These are phyloP conservation scores for Laguncularia racemosa DNA, from an alignment of 345 rosid genomes.

Conservation along the genomic window DNA sequence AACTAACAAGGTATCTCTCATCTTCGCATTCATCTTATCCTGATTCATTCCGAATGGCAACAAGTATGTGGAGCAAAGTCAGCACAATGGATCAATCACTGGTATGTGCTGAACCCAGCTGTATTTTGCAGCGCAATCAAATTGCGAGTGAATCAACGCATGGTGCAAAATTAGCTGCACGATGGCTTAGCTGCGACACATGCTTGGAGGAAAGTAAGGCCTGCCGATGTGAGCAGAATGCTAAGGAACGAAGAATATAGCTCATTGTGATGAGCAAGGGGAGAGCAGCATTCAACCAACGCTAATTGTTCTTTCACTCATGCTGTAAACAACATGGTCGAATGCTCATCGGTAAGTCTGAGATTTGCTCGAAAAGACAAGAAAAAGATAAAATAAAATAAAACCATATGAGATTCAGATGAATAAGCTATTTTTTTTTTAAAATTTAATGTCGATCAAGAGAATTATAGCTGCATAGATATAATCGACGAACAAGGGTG, in stretches of 20 bases:
- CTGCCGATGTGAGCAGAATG: slow-evolving; percentile 13
- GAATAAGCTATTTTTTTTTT: no score
- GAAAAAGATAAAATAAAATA: no score
- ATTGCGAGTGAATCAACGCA: slow-evolving; percentile 20
- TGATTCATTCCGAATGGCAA: neutral
- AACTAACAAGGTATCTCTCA: no score
- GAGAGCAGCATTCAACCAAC: neutral
- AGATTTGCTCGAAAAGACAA: neutral
- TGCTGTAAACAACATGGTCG: slow-evolving; percentile 72
- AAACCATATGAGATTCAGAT: no score
- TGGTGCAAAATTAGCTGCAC: slow-evolving; percentile 12
- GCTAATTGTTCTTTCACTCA: slow-evolving; percentile 52
- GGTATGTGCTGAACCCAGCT: slow-evolving; percentile 5
- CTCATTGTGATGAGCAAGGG: neutral
- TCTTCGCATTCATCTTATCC: no score
- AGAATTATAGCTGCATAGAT: no score
- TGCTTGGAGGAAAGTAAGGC: slow-evolving; percentile 31
- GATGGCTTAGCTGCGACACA: slow-evolving; percentile 17
- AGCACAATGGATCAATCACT: slow-evolving; percentile 5
- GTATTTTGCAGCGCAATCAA: slow-evolving; percentile 14
- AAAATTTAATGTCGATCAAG: no score
- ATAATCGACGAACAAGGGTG: no score
- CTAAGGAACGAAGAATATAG: neutral
- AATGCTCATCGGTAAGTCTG: slow-evolving; percentile 73
- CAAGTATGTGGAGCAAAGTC: slow-evolving; percentile 10